phyloP scores from a whole-genome alignment of 306 rosid species.

The Cajanus cajan region DNA sequence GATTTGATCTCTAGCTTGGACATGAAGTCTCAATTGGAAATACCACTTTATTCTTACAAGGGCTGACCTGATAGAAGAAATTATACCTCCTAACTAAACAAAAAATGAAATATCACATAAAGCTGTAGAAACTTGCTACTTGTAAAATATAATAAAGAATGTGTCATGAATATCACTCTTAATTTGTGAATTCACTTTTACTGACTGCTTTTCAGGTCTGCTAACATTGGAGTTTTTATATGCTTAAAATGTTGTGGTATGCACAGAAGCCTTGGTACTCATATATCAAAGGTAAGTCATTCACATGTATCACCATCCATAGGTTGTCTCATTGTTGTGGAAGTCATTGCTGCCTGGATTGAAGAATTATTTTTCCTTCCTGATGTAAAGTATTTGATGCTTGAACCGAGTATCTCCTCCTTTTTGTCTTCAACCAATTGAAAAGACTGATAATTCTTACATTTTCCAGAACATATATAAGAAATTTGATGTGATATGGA shows the following conservation, averaged over 20 bases:
- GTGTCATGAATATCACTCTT: not conserved
- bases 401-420: not conserved
- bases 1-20: no score
- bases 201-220: slow-evolving; percentile 67
- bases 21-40: no score
- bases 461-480: slow-evolving; percentile 7
- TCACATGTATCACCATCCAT: not conserved
- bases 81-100: no score
- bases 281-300: slow-evolving; percentile 82
- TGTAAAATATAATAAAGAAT: not conserved
- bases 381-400: slow-evolving; percentile 1
- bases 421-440: slow-evolving; percentile 20
- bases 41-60: no score
- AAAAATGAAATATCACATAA: not conserved
- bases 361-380: not conserved
- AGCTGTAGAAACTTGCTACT: slow-evolving; percentile 17
- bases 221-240: slow-evolving; percentile 92
- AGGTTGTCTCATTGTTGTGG: slow-evolving; percentile 21
- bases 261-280: slow-evolving; percentile 95
- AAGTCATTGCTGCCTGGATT: not conserved
- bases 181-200: slow-evolving; percentile 1
- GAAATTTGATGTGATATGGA: not conserved
- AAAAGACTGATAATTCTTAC: not conserved
- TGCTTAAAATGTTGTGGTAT: slow-evolving; percentile 96
- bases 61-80: no score